These are phyloP conservation scores for Clitopilus passeckerianus DNA, from an alignment of 768 basidiomycete genomes.

Conservation along the genomic window DNA sequence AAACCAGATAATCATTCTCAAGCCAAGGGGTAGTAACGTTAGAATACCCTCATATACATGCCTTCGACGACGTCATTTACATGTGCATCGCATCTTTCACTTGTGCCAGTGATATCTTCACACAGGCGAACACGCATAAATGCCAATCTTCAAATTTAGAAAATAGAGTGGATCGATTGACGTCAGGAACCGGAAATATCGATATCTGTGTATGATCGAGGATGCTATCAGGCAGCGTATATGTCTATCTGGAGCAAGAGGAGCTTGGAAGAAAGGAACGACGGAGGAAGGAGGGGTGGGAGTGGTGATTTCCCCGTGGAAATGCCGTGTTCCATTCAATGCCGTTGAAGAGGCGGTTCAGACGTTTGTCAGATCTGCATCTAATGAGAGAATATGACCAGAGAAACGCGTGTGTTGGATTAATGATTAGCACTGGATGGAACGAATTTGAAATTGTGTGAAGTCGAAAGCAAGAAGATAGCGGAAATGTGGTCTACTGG, in stretches of 20 bases:
- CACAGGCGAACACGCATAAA: background rate
- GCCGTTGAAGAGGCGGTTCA: background rate
- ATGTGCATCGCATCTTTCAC: background rate
- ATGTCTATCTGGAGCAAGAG: background rate
- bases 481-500: background rate
- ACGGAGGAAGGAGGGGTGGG: background rate
- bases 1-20: too few species aligned
- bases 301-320: background rate
- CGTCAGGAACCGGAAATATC: slow-evolving; percentile 1
- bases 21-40: too few species aligned
- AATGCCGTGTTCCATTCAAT: background rate
- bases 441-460: background rate
- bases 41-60: background rate
- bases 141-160: background rate
- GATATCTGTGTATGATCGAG: background rate
- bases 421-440: background rate
- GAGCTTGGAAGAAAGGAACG: background rate
- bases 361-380: background rate
- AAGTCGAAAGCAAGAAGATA: background rate
- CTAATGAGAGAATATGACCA: too few species aligned
- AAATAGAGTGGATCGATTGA: background rate
- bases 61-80: background rate
- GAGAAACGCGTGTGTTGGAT: background rate
- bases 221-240: background rate
- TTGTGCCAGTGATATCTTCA: background rate